Conservation (phyloP, 345 rosid species). For the Eucalyptus erythrocorys region DNA sequence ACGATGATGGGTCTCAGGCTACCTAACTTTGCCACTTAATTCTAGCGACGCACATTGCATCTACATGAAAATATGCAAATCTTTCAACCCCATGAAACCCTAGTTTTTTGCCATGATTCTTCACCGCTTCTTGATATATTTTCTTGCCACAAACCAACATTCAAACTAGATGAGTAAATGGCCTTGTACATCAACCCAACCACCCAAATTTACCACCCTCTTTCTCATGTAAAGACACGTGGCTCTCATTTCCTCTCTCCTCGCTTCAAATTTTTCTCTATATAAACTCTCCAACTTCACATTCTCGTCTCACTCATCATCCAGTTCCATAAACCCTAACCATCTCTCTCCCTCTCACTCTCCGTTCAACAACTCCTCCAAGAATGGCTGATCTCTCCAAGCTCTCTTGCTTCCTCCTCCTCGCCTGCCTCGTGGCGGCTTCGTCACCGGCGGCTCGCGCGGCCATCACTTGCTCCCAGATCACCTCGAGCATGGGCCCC, state of each 20-base stretch:
- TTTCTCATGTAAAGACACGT: neutral
- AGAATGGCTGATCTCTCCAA: neutral
- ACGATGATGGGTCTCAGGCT: neutral
- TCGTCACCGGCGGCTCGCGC: slow-evolving; percentile 5
- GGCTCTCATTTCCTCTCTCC: neutral
- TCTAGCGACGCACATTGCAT: neutral
- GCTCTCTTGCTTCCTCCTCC: neutral
- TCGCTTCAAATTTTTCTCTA: neutral
- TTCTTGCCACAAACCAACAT: neutral
- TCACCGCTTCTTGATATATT: neutral
- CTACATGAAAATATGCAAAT: neutral
- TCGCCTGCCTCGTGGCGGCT: slow-evolving; percentile 2
- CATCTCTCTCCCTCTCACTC: neutral
- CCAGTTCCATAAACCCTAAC: neutral
- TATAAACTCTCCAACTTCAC: neutral
- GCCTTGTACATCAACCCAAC: neutral
- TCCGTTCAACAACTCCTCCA: neutral
- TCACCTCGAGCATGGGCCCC: neutral
- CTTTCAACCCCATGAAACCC: neutral
- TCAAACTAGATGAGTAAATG: neutral
- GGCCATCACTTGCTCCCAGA: slow-evolving; percentile 27
- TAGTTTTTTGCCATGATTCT: neutral
- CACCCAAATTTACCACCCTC: neutral
- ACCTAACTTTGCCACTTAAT: neutral
- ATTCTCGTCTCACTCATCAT: neutral